Evolutionary conservation across 2,329 filamentous ascomycete species (phyloP).

Genomic region (Cephalotrichum gorgonifer): DNA sequence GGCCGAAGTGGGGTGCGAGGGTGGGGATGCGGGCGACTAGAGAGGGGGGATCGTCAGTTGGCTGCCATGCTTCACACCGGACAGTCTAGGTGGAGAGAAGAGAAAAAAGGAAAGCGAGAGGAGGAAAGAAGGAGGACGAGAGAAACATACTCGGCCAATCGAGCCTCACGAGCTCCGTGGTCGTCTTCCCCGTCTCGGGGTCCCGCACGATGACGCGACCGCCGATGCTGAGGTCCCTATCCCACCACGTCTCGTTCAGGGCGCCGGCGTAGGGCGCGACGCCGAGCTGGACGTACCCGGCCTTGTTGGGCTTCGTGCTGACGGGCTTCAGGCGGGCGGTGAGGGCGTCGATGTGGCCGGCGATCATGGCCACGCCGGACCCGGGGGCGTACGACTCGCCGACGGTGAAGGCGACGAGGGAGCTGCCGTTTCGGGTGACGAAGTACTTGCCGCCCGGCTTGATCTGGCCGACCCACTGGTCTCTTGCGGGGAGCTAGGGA

Average conservation of each 20-base stretch:
- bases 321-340: slow-evolving; percentile 88
- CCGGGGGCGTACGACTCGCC: slow-evolving; percentile 73
- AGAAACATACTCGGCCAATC: slow-evolving; percentile 61
- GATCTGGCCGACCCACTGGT: slow-evolving; percentile 65
- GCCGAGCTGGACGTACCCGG: slow-evolving; percentile 79
- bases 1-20: slow-evolving; percentile 86
- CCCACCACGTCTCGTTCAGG: slow-evolving; percentile 90
- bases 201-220: slow-evolving; percentile 81
- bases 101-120: no score
- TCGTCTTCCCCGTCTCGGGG: slow-evolving; percentile 60
- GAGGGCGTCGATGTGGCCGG: slow-evolving; percentile 85
- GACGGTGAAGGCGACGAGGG: slow-evolving; percentile 75
- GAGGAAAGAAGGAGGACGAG: no score
- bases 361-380: slow-evolving; percentile 80
- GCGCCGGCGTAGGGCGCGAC: slow-evolving; percentile 89
- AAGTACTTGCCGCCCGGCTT: slow-evolving; percentile 82
- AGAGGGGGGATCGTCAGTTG: no score
- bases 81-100: background rate
- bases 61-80: no score
- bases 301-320: slow-evolving; percentile 70
- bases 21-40: slow-evolving; percentile 74
- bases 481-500: slow-evolving; percentile 72
- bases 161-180: slow-evolving; percentile 74
- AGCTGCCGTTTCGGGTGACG: slow-evolving; percentile 73
- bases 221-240: slow-evolving; percentile 83